Conservation (phyloP, 805 yeast species). For the Ogataea degrootiae region DNA sequence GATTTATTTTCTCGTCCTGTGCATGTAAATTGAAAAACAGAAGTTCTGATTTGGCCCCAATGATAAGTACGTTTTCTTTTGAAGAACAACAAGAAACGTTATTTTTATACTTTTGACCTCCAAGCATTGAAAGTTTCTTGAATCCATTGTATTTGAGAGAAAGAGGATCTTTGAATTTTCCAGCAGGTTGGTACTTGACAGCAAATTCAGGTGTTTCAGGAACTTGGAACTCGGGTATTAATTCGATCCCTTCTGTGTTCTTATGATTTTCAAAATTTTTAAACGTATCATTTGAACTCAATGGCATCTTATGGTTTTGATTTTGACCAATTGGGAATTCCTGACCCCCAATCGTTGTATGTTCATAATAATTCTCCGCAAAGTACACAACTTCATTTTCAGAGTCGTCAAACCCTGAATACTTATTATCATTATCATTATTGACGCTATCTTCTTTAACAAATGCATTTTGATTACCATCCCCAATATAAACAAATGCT, state of each 20-base stretch:
- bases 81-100: conserved; percentile 30
- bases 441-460: not conserved
- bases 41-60: conserved; percentile 33
- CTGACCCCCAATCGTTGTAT: conserved; percentile 10
- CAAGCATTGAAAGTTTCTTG: conserved; percentile 18
- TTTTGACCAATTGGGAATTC: conserved; percentile 4
- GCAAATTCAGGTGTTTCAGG: conserved; percentile 20
- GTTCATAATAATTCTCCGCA: conserved; percentile 13
- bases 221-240: conserved; percentile 10
- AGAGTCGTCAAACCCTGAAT: not conserved
- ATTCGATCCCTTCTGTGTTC: conserved; percentile 9
- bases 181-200: conserved; percentile 31
- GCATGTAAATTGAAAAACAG: conserved; percentile 23
- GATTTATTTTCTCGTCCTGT: conserved; percentile 26
- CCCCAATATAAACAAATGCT: conserved; percentile 16
- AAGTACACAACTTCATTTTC: conserved; percentile 11
- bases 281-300: conserved; percentile 29
- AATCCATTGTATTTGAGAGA: conserved; percentile 13
- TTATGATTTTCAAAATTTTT: conserved; percentile 30
- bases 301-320: conserved; percentile 18
- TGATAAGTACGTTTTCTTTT: conserved; percentile 19
- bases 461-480: not conserved
- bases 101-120: conserved; percentile 37
- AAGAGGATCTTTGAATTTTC: conserved; percentile 32
- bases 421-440: not conserved